Conservation (phyloP, 2,329 filamentous ascomycete genomes). For the Bertia moriformis region DNA sequence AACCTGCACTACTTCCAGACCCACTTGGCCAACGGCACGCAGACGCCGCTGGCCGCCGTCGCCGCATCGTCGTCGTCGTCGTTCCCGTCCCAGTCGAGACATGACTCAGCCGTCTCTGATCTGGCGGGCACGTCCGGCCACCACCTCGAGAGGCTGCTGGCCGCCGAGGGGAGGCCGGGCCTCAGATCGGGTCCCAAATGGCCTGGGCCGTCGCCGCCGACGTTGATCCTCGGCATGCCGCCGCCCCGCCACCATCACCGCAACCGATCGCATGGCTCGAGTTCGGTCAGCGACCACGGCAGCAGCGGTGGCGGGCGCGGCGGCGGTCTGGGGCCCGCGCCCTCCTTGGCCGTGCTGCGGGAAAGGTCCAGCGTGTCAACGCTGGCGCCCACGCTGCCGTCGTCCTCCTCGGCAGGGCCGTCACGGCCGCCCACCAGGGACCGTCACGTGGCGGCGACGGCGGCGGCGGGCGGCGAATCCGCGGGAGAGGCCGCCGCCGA, state of each 20-base stretch:
- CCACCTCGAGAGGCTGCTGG: too few relatives aligned
- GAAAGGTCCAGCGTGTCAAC: conserved; percentile 52
- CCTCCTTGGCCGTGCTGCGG: conserved; percentile 18
- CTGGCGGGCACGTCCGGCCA: too few relatives aligned
- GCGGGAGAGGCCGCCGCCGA: not conserved
- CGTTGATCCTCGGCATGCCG: too few relatives aligned
- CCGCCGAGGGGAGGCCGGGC: conserved; percentile 2
- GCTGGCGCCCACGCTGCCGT: conserved; percentile 36
- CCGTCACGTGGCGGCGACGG: conserved; percentile 13
- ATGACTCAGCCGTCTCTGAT: too few relatives aligned
- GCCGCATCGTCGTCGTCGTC: too few relatives aligned
- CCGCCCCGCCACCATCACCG: too few relatives aligned
- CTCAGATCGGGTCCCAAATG: too few relatives aligned
- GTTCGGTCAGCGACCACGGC: too few relatives aligned
- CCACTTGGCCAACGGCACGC: conserved; percentile 57
- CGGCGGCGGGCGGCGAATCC: conserved; percentile 9
- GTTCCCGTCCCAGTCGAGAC: too few relatives aligned
- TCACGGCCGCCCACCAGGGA: conserved; percentile 46
- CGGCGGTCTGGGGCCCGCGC: conserved; percentile 23
- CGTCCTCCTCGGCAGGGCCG: conserved; percentile 37
- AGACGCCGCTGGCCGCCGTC: conserved; percentile 67
- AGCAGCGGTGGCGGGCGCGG: conserved; percentile 3
- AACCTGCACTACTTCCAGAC: conserved; percentile 75
- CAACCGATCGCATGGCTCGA: too few relatives aligned
- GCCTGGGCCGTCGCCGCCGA: too few relatives aligned